These are phyloP conservation scores for Microthlaspi erraticum DNA, from an alignment of 345 rosid species.

Conservation along the genomic window DNA sequence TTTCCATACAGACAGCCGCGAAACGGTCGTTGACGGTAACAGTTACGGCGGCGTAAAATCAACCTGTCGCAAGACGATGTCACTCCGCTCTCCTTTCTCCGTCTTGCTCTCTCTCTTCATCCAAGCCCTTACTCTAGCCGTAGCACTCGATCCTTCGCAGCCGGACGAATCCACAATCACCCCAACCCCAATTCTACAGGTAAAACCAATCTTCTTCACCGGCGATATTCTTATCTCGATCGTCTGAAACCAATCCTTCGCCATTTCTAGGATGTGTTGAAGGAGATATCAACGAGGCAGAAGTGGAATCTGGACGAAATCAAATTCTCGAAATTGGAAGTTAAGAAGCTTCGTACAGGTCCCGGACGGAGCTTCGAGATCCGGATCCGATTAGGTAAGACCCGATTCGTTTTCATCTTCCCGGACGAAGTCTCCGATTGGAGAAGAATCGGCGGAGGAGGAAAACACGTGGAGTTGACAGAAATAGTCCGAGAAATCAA, in stretches of 20 bases:
- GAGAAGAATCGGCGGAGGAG: constrained; percentile 50
- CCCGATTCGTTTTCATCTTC: constrained; percentile 52
- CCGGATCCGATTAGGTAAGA: constrained; percentile 69
- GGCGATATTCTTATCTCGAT: constrained; percentile 3
- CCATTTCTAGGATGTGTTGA: constrained; percentile 62
- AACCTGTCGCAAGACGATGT: constrained; percentile 14
- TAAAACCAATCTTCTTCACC: constrained; percentile 26
- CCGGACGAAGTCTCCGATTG: constrained; percentile 60
- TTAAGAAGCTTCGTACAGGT: constrained; percentile 56
- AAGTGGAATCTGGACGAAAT: constrained; percentile 60
- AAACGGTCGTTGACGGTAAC: constrained; percentile 37
- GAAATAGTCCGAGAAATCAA: constrained; percentile 48
- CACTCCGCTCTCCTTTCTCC: constrained; percentile 20
- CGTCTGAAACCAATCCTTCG: not conserved
- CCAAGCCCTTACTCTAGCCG: constrained; percentile 33
- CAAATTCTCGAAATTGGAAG: constrained; percentile 50
- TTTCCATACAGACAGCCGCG: not conserved
- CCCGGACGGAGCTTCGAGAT: constrained; percentile 57
- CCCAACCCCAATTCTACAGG: constrained; percentile 49
- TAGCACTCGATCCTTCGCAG: constrained; percentile 45
- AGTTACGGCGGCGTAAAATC: constrained; percentile 30
- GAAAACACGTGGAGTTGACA: constrained; percentile 46
- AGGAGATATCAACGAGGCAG: constrained; percentile 58
- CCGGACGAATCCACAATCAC: constrained; percentile 37
- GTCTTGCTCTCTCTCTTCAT: constrained; percentile 38